Evolutionary conservation across 495 filamentous ascomycete species (phyloP).

Genomic region (Trichoderma gamsii): DNA sequence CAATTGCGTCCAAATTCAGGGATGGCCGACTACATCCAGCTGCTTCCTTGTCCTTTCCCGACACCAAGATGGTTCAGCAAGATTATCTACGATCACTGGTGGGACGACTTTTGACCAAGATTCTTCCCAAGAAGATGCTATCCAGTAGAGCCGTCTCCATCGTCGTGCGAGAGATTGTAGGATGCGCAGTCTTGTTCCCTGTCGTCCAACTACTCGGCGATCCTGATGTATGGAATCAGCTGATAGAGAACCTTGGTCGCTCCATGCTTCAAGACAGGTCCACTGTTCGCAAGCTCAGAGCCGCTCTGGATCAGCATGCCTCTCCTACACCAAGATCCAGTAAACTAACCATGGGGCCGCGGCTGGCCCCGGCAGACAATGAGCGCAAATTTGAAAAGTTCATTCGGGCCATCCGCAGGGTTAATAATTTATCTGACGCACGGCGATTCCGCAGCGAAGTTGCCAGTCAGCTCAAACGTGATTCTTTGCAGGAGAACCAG

Average conservation of each 20-base stretch:
- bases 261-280: slow-evolving; percentile 92
- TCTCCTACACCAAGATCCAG: slow-evolving; percentile 68
- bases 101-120: slow-evolving; percentile 60
- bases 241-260: slow-evolving; percentile 83
- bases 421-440: slow-evolving; percentile 90
- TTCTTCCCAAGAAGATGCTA: slow-evolving; percentile 68
- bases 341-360: slow-evolving; percentile 57
- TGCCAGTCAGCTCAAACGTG: slow-evolving; percentile 84
- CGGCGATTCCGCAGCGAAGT: slow-evolving; percentile 86
- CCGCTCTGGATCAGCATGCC: slow-evolving; percentile 91
- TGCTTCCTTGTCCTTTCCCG: slow-evolving; percentile 71
- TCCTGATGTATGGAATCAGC: slow-evolving; percentile 94
- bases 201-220: slow-evolving; percentile 68
- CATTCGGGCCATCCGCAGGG: slow-evolving; percentile 80
- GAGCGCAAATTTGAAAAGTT: slow-evolving; percentile 93
- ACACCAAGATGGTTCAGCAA: slow-evolving; percentile 76
- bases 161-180: slow-evolving; percentile 76
- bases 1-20: slow-evolving; percentile 86
- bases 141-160: slow-evolving; percentile 73
- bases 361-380: slow-evolving; percentile 58
- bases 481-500: slow-evolving; percentile 67
- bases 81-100: slow-evolving; percentile 74
- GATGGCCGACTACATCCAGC: slow-evolving; percentile 88
- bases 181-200: slow-evolving; percentile 68
- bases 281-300: slow-evolving; percentile 86